phyloP scores from a whole-genome alignment of 2,329 filamentous ascomycete genomes.

The Tolypocladium tundrense region DNA sequence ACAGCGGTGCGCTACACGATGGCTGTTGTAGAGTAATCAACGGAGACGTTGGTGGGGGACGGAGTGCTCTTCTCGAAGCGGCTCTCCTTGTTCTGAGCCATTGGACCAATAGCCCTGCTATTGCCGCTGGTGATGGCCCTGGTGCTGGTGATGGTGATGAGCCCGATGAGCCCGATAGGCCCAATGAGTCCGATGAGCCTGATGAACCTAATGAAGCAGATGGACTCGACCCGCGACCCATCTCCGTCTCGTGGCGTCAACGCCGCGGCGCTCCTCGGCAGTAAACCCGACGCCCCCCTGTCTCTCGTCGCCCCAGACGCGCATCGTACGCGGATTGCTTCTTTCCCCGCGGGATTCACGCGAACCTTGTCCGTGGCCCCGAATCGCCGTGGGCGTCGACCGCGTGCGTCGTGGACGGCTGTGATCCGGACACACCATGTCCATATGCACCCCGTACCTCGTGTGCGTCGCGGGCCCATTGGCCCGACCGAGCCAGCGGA shows the following conservation, averaged over 20 bases:
- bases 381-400: neutral
- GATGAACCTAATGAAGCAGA: neutral
- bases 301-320: neutral
- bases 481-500: neutral
- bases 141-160: too few relatives aligned
- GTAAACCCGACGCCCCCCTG: neutral
- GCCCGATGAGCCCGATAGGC: too few relatives aligned
- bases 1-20: neutral
- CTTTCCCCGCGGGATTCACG: neutral
- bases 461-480: neutral
- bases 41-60: neutral
- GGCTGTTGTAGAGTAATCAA: neutral
- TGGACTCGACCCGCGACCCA: neutral
- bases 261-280: neutral
- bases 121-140: neutral
- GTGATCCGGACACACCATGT: neutral
- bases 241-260: neutral
- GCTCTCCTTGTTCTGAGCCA: neutral
- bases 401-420: neutral
- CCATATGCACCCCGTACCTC: neutral
- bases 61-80: neutral
- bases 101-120: neutral
- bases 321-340: neutral
- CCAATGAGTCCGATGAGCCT: neutral
- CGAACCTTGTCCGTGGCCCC: neutral